Evolutionary conservation across 129 eudicot species (phyloP), one percentile per base, ranked within the genome.

Genomic region (Rutidosis leptorrhynchoides): DNA sequence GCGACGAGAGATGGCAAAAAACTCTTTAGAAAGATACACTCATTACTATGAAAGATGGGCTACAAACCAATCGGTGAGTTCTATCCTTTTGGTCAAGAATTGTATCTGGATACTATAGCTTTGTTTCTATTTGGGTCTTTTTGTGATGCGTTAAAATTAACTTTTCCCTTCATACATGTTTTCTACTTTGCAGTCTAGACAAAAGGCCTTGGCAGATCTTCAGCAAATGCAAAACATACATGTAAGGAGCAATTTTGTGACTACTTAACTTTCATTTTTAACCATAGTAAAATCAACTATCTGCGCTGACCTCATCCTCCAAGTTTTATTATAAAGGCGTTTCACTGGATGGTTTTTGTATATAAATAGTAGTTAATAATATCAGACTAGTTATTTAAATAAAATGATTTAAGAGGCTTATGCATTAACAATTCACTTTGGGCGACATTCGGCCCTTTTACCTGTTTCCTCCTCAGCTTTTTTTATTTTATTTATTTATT

Each of bases 41-140:
- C 99, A 93, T 86, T 93, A 89, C 64, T 93, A 93, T 69, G 99
- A 93, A 65, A 79, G 99, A 80, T 93, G 99, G 99, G 99, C 99
- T 16, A 89, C 96, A 51, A 93, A 93, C 77, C 99, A 93, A 65
- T 83, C 92, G 64, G 98, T 93, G 79, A 65, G 96, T 76, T 52
- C 32, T 51, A 53, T 68, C n/a, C n/a, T n/a, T n/a, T n/a, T n/a
- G n/a, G n/a, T n/a, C n/a, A n/a, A n/a, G n/a, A n/a, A n/a, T n/a
- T n/a, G n/a, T n/a, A n/a, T n/a, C n/a, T n/a, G n/a, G n/a, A n/a
- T n/a, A n/a, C n/a, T n/a, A n/a, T n/a, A n/a, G n/a, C n/a, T n/a
- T 24, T 52, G 30, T 53, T 37, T 72, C 64, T 63, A 10, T 35
- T 57, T 37, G 30, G 29, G 3, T 73, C 46, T 37, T 51, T 16